phyloP scores from a whole-genome alignment of 306 rosid species.

The Quercus wislizeni region DNA sequence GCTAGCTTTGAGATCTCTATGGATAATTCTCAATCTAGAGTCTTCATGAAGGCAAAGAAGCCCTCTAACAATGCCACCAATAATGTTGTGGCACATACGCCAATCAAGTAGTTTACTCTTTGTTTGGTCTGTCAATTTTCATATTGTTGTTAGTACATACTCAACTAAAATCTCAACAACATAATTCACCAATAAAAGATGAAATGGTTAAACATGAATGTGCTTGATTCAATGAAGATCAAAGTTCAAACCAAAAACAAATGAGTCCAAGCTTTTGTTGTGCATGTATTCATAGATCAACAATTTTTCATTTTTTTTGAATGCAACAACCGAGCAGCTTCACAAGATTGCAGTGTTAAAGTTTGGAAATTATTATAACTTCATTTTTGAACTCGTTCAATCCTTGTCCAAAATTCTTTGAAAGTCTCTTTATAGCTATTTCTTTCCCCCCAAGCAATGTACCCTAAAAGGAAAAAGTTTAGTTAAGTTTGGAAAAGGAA shows the following conservation, averaged over 20 bases:
- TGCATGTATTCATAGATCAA: not conserved
- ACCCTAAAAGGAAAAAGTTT: too few relatives aligned
- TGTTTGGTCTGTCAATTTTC: not conserved
- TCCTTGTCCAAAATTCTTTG: not conserved
- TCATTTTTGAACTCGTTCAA: not conserved
- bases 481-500: too few relatives aligned
- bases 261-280: not conserved
- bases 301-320: not conserved
- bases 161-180: not conserved
- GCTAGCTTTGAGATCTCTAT: too few relatives aligned
- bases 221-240: too few relatives aligned
- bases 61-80: not conserved
- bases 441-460: too few relatives aligned
- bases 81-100: not conserved
- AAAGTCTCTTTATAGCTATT: not conserved
- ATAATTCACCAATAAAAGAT: not conserved
- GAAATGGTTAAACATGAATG: not conserved
- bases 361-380: not conserved
- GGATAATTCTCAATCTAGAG: too few relatives aligned
- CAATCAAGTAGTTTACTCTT: not conserved
- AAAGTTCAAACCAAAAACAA: not conserved
- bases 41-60: not conserved
- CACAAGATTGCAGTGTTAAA: not conserved
- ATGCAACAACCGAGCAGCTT: not conserved
- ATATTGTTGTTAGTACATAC: not conserved